Evolutionary conservation across 139 green algal species (phyloP).

Genomic region (Picochlorum sp.): DNA sequence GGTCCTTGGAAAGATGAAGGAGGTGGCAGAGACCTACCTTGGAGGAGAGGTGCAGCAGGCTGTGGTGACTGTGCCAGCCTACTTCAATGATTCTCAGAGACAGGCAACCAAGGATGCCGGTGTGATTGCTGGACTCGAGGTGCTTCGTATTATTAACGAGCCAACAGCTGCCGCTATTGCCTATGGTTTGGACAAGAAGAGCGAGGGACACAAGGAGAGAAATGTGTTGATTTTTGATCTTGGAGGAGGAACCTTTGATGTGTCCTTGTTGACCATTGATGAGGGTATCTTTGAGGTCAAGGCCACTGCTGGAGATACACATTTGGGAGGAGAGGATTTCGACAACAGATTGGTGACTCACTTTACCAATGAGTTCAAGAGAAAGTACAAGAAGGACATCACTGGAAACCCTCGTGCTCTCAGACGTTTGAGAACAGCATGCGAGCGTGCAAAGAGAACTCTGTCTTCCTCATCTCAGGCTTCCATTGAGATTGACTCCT

Average conservation of each 20-base stretch:
- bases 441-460: conserved; percentile 78
- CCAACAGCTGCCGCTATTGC: conserved; percentile 91
- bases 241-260: conserved; percentile 81
- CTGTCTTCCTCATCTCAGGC: conserved; percentile 23
- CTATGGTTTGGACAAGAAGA: conserved; percentile 77
- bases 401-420: conserved; percentile 59
- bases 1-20: conserved; percentile 96
- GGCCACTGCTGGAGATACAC: conserved; percentile 77
- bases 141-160: conserved; percentile 96
- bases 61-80: conserved; percentile 94
- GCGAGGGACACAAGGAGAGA: conserved; percentile 42
- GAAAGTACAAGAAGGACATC: conserved; percentile 97
- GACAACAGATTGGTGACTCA: conserved; percentile 68
- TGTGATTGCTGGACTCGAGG: conserved; percentile 89
- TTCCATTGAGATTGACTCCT: conserved; percentile 87
- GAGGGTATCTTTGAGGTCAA: conserved; percentile 88
- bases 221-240: conserved; percentile 88
- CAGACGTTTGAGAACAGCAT: conserved; percentile 76
- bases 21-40: conserved; percentile 69
- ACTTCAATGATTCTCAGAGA: conserved; percentile 98
- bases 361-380: conserved; percentile 87
- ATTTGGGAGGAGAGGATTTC: conserved; percentile 86
- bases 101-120: conserved; percentile 97
- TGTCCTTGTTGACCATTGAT: conserved; percentile 77
- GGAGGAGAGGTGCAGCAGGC: conserved; percentile 78